These are phyloP conservation scores for Hyphopichia pseudoburtonii DNA, from an alignment of 1,139 yeast genomes.

Conservation along the genomic window DNA sequence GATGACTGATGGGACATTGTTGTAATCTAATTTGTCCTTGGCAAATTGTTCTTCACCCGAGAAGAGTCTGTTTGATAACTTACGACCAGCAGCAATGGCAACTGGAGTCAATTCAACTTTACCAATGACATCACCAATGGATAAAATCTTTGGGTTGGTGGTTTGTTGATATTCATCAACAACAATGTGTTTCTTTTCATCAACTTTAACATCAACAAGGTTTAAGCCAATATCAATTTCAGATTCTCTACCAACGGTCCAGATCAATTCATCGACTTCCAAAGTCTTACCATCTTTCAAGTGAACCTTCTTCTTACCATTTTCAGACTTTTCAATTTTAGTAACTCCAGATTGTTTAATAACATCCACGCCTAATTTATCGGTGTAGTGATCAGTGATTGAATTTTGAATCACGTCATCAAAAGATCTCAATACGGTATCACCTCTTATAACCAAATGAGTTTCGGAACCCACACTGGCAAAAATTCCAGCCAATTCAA, in stretches of 20 bases:
- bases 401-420: conserved; percentile 80
- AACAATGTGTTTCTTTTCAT: conserved; percentile 57
- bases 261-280: conserved; percentile 77
- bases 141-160: conserved; percentile 65
- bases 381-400: conserved; percentile 74
- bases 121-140: conserved; percentile 93
- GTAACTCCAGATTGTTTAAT: conserved; percentile 64
- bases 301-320: conserved; percentile 63
- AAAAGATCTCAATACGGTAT: conserved; percentile 82
- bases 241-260: conserved; percentile 94
- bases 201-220: conserved; percentile 65
- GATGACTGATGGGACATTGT: conserved; percentile 84
- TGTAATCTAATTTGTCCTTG: conserved; percentile 74
- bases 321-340: conserved; percentile 57
- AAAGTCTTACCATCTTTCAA: conserved; percentile 55
- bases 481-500: conserved; percentile 93
- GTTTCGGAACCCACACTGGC: conserved; percentile 86
- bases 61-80: conserved; percentile 83
- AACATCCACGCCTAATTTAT: conserved; percentile 73
- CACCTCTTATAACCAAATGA: conserved; percentile 85
- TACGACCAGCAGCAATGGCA: conserved; percentile 98
- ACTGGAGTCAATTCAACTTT: conserved; percentile 94
- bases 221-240: conserved; percentile 74
- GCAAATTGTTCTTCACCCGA: conserved; percentile 70
- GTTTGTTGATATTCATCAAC: conserved; percentile 91